Percentiles rank a stretch among this genome's conserved stretches.
phyloP scores from a whole-genome alignment of 768 basidiomycete species.

The Mrakia blollopis region DNA sequence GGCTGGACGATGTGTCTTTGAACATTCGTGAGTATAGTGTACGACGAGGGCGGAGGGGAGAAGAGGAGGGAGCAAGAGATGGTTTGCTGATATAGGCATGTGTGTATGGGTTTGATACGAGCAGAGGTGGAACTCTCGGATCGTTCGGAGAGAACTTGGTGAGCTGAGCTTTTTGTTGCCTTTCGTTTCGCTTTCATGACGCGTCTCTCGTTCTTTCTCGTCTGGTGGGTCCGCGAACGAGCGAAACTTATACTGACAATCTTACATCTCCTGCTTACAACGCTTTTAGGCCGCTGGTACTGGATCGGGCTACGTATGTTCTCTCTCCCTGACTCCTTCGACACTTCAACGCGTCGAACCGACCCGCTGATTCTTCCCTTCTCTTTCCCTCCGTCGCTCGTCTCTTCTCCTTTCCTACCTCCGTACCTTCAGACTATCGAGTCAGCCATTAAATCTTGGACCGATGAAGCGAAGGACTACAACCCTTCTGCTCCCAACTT shows the following conservation, averaged over 20 bases:
- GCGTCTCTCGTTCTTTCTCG: not conserved
- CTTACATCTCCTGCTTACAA: too few species aligned
- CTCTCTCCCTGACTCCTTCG: not conserved
- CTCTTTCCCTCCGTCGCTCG: slow-evolving; percentile 33
- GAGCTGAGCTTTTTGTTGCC: not conserved
- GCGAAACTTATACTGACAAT: not conserved
- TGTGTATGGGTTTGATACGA: not conserved
- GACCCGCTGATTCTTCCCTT: not conserved
- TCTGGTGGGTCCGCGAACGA: not conserved
- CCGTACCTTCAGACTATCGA: slow-evolving; percentile 50
- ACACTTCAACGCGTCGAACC: slow-evolving; percentile 40
- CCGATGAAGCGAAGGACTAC: slow-evolving; percentile 61
- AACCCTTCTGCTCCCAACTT: slow-evolving; percentile 40
- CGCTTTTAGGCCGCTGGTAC: not conserved
- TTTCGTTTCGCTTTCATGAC: not conserved
- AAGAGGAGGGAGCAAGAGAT: not conserved
- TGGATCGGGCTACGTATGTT: not conserved
- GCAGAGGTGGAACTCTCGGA: not conserved
- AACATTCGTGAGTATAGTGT: not conserved
- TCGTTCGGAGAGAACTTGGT: slow-evolving; percentile 9
- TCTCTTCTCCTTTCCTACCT: slow-evolving; percentile 1
- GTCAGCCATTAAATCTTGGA: slow-evolving; percentile 58
- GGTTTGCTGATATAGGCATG: not conserved
- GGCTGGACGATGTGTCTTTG: not conserved
- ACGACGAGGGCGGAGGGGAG: not conserved